Base-by-base conservation (phyloP, 331 rosid genomes). In the Quercus tomentella region DNA sequence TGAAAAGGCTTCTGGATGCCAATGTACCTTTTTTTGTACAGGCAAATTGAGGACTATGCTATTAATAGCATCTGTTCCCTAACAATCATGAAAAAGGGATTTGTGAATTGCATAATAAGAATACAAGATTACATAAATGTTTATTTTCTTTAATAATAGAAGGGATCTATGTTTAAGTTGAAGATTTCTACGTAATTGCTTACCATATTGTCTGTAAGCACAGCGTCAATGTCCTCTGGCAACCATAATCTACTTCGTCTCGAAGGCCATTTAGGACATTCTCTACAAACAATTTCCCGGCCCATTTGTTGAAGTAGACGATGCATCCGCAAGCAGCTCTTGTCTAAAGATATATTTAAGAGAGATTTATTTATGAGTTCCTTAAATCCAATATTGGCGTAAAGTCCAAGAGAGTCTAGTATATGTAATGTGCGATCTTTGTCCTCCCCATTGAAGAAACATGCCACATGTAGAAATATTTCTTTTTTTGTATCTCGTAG, bases 11-110 rank as follows among this genome's bases (percentile, higher is more conserved):
- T 52, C 4, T 23, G 72, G n/a, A 60, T 56, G 52, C 33, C 87
- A 57, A 9, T 74, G 0, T 28, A 78, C 69, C 17, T 75, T 9
- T 31, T 55, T 45, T 10, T 68, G 77, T 2, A 67, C 4, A 15
- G 21, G 6, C 22, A 41, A 23, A 74, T 83, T 58, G 0, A 84
- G 70, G 28, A 35, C 66, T 77, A 89, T 73, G 22, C 86, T 26
- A 1, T 81, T 57, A 65, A 87, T 21, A 2, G 33, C 71, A 28
- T 71, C 56, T 1, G 87, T 79, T 76, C 87, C 91, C 91, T 85
- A 68, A 12, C 22, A 37, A 74, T 45, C 10, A 9, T 35, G 18
- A 33, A 17, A 4, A 16, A 45, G 17, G 52, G 52, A 11, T 3
- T 3, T 3, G 52, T 45, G 52, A 11, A 45, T 45, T 11, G 52